Evolutionary conservation across 225 moss, liverwort and hornwort genomes (phyloP).

Genomic region (Ulota crispa): DNA sequence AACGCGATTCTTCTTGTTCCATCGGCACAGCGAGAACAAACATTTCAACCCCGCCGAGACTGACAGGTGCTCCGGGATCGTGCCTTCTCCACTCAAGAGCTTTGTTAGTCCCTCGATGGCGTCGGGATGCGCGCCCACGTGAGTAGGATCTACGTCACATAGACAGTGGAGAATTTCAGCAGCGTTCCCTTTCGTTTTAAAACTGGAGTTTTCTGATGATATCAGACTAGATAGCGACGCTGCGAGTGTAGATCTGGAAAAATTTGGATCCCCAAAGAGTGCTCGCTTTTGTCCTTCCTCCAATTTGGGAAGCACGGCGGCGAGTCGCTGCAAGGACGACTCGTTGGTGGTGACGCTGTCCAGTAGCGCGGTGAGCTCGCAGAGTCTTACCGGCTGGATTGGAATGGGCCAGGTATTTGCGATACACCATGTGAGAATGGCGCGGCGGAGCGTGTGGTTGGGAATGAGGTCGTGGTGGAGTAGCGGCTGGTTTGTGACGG

Average conservation of each 20-base stretch:
- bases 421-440: slow-evolving; percentile 65
- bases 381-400: slow-evolving; percentile 29
- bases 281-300: background rate
- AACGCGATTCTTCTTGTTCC: slow-evolving; percentile 45
- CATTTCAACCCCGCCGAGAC: background rate
- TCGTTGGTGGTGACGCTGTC: slow-evolving; percentile 2
- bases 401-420: slow-evolving; percentile 37
- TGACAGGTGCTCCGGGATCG: background rate
- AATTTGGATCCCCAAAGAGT: background rate
- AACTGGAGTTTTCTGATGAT: background rate
- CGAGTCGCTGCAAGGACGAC: slow-evolving; percentile 35
- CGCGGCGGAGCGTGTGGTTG: slow-evolving; percentile 63
- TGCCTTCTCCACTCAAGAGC: slow-evolving; percentile 32
- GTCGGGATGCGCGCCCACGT: slow-evolving; percentile 20
- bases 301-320: slow-evolving; percentile 1
- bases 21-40: slow-evolving; percentile 46
- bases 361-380: slow-evolving; percentile 8
- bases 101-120: slow-evolving; percentile 39
- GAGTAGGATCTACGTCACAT: background rate
- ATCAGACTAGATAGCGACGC: background rate
- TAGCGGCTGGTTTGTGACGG: slow-evolving; percentile 57
- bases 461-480: slow-evolving; percentile 49
- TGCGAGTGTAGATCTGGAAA: background rate
- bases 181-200: background rate
- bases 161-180: slow-evolving; percentile 5